Base-by-base conservation (phyloP, 1,139 yeast species). In the Saccharomyces hybrid region DNA sequence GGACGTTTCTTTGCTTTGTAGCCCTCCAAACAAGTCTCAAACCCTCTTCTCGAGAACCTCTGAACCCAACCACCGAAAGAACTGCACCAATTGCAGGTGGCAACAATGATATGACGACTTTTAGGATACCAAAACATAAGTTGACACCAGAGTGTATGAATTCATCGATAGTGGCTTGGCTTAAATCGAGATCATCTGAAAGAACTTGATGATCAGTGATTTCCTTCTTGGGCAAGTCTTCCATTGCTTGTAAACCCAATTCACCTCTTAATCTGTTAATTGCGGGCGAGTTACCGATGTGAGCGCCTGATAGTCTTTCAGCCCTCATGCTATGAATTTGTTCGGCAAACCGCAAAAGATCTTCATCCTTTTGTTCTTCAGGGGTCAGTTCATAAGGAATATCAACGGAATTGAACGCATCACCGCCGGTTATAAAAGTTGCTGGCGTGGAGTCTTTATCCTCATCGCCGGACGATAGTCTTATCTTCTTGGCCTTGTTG, bases 41-140 rank as follows among this genome's bases (percentile, higher is more conserved):
- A 0, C 97, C 98, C 14, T 79, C 82, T 57, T 86, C 95, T 63
- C 95, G 78, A 55, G 89, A 83, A 23, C 98, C 98, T 63, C 77
- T 82, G 73, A 93, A 89, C 0, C 98, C 98, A 46, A 91, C 96
- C 57, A 91, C 83, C 1, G 96, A 86, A 54, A 93, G 77, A 1
- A 91, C 95, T 60, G 83, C 86, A 28, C 96, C 96, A 53, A 93
- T 83, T 0, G 93, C 81, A 0, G 98, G 97, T 5, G 98, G 99
- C 52, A 93, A 84, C 60, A 91, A 78, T 0, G 97, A 89, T 28
- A 93, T 76, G 25, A 93, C 96, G 48, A 93, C 86, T 69, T 93
- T 97, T 55, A 93, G 75, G 51, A 93, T 84, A 25, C 99, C 98
- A 71, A 88, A 89, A 70, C 97, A 89, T 52, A 90, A 76, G 64